Evolutionary conservation across 257 asterid species (phyloP), one percentile per base, ranked within the genome.

Genomic region (Coffea eugenioides): DNA sequence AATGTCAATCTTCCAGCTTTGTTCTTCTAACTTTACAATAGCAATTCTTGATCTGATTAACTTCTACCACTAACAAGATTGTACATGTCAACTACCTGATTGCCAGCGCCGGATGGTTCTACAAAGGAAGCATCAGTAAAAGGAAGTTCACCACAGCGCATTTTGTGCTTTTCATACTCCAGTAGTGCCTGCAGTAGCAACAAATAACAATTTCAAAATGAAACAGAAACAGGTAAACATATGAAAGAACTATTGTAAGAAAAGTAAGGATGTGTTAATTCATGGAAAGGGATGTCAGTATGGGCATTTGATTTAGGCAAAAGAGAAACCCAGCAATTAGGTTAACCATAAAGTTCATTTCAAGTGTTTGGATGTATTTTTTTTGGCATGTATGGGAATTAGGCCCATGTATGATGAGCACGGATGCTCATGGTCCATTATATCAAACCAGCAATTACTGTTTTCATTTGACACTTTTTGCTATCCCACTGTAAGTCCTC

Each of bases 71-170:
- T 9, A 31, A 31, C 5, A 67, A 49, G 12, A 62, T 48, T 51
- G 21, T 14, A 66, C 20, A 39, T n/a, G 16, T 52, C 75, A 74
- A 82, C 62, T 80, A 94, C 98, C 97, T 88, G 97, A 82, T 78
- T 90, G 71, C 91, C 97, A 77, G 89, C 76, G 79, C 82, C 85
- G 81, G 85, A 79, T 61, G 98, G 93, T 70, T 88, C 93, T 56
- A 88, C 61, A 76, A 87, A 80, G 76, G 94, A 83, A 77, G 92
- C 87, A 84, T 90, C 98, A 73, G 84, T 88, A 85, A 92, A 93
- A 59, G 97, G 98, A 82, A 94, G 94, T 86, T 92, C 97, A 49
- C 98, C 98, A 41, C 88, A 77, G 43, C 92, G 96, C 97, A 92
- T 92, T 87, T 94, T 92, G 80, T 89, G 86, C 83, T 94, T 94